These are phyloP conservation scores for Cladosporium colombiae DNA, from an alignment of 2,329 filamentous ascomycete species.

Conservation along the genomic window DNA sequence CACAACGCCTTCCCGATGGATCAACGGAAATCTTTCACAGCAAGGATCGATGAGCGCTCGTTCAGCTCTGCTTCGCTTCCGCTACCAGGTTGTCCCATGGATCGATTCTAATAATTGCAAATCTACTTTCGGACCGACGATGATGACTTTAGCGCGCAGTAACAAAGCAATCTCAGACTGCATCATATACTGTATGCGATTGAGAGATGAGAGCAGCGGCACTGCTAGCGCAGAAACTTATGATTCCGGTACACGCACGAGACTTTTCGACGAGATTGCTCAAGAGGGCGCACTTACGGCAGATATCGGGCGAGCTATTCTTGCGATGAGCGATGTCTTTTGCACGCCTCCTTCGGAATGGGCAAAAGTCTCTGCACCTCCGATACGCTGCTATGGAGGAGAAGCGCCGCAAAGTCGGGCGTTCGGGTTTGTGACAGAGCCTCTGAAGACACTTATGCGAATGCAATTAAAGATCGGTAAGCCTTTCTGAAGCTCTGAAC, in stretches of 20 bases:
- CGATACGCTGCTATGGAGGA: not conserved
- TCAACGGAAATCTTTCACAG: not conserved
- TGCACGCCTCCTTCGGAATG: not conserved
- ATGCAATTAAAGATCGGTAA: conserved; percentile 5
- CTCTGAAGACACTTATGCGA: not conserved
- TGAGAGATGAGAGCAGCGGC: not conserved
- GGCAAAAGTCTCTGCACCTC: not conserved
- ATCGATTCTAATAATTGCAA: conserved; percentile 7
- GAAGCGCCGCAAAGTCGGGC: not conserved
- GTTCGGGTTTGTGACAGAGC: not conserved
- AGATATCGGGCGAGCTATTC: not conserved
- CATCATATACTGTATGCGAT: conserved; percentile 3
- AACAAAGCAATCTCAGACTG: not conserved
- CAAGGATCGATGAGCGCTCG: not conserved
- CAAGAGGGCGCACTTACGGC: not conserved
- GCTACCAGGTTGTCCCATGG: conserved; percentile 2
- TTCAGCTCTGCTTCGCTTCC: conserved; percentile 7
- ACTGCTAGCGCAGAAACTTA: not conserved
- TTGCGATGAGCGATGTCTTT: not conserved
- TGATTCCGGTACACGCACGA: not conserved
- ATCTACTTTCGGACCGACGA: not conserved
- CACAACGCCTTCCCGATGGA: not conserved
- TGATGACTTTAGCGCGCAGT: conserved; percentile 4
- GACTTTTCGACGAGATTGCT: not conserved
- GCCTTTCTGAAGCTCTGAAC: too few species aligned